A percentile compares a stretch with the other conserved stretches of the same genome.
These are phyloP conservation scores for Leccinellum luteum DNA, from an alignment of 768 basidiomycete species.

Conservation along the genomic window DNA sequence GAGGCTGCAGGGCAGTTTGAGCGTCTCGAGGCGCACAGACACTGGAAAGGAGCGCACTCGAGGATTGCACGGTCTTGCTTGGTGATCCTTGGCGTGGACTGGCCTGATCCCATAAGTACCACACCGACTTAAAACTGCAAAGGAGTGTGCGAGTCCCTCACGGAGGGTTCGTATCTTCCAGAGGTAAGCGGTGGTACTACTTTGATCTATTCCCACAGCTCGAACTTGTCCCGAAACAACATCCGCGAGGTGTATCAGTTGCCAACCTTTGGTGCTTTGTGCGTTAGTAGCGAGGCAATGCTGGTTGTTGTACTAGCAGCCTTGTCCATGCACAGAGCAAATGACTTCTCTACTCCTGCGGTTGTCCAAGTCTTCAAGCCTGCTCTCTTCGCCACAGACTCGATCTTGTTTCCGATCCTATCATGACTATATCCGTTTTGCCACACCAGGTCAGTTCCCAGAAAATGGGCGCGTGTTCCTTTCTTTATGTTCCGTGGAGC, in stretches of 20 bases:
- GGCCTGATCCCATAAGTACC: conserved; percentile 59
- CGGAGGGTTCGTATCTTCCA: neutral
- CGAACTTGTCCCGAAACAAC: conserved; percentile 1
- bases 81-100: conserved; percentile 86
- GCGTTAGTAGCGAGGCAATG: conserved; percentile 28
- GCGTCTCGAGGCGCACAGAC: conserved; percentile 16
- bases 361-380: conserved; percentile 18
- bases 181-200: neutral
- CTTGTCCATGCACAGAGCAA: conserved; percentile 23
- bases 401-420: conserved; percentile 36
- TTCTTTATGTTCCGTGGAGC: conserved; percentile 9
- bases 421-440: conserved; percentile 68
- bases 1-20: conserved; percentile 52
- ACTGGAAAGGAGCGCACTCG: conserved; percentile 60
- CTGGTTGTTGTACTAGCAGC: conserved; percentile 18
- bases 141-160: neutral
- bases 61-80: conserved; percentile 92
- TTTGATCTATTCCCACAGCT: conserved; percentile 17
- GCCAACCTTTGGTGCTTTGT: conserved; percentile 3
- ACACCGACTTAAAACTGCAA: neutral
- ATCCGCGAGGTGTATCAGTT: conserved; percentile 7
- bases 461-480: neutral
- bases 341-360: conserved; percentile 28
- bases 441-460: conserved; percentile 42
- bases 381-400: conserved; percentile 8